These are phyloP conservation scores for Thielaviopsis euricoi DNA, from an alignment of 2,329 filamentous ascomycete genomes.

Conservation along the genomic window DNA sequence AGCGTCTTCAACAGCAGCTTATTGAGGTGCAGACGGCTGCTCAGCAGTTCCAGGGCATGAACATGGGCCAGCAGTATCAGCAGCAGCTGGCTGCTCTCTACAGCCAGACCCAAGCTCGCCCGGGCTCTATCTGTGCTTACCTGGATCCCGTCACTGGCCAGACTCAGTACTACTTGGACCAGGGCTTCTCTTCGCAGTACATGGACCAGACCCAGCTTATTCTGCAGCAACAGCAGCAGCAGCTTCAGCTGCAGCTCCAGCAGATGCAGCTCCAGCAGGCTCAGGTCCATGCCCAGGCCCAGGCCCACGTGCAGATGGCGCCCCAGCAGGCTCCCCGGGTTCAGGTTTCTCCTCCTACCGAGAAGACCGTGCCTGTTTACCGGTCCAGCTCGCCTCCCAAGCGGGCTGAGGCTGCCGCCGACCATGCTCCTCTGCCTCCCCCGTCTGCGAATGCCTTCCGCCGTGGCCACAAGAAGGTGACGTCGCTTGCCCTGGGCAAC, in stretches of 20 bases:
- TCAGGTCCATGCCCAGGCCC: slow-evolving; percentile 13
- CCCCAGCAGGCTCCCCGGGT: slow-evolving; percentile 44
- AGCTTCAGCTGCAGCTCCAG: slow-evolving; percentile 25
- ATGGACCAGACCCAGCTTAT: slow-evolving; percentile 19
- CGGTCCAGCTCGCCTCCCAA: slow-evolving; percentile 53
- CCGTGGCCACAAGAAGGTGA: slow-evolving; percentile 80
- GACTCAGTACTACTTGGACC: slow-evolving; percentile 65
- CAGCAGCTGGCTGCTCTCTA: slow-evolving; percentile 25
- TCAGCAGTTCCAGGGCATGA: slow-evolving; percentile 67
- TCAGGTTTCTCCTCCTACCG: slow-evolving; percentile 66
- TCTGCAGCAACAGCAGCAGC: slow-evolving; percentile 28
- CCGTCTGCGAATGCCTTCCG: slow-evolving; percentile 86
- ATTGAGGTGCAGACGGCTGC: slow-evolving; percentile 67
- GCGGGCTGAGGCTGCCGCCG: slow-evolving; percentile 51
- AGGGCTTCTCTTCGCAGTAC: slow-evolving; percentile 30
- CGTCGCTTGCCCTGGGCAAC: slow-evolving; percentile 41
- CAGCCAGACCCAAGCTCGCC: slow-evolving; percentile 25
- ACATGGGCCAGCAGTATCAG: slow-evolving; percentile 39
- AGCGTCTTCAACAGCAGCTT: slow-evolving; percentile 86
- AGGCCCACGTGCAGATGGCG: slow-evolving; percentile 16
- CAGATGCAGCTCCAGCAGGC: slow-evolving; percentile 25
- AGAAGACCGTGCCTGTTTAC: slow-evolving; percentile 31
- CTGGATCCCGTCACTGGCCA: slow-evolving; percentile 79
- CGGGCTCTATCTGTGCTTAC: slow-evolving; percentile 38
- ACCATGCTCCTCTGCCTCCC: slow-evolving; percentile 57